Base-by-base conservation (phyloP, 495 filamentous ascomycete genomes). In the Xylaria sp. region DNA sequence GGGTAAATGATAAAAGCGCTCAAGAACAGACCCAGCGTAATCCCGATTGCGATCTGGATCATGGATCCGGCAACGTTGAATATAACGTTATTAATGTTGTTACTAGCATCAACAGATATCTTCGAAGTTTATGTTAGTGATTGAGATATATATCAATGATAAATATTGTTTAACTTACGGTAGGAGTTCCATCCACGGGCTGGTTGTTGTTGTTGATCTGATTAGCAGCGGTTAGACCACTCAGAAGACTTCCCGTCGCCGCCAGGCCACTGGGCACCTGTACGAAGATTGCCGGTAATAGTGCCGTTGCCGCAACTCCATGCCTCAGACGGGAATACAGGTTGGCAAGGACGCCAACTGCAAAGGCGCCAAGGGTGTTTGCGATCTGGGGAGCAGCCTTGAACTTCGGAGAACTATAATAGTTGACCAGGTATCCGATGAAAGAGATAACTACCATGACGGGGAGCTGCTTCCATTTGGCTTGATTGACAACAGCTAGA, bases 271-370 rank as follows among this genome's bases (percentile, higher is more conserved):
- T 94, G 3, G 95, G 95, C 6, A 99, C 96, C 65, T 96, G 93
- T 6, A 99, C 95, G 74, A 97, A 97, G 71, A 99, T 97, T 5
- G 93, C 95, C 1, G 95, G 95, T 0, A 98, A 82, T 82, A 99
- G 92, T 8, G 93, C 92, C 0, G 93, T 93, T 1, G 94, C 95
- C 0, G 95, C 94, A 17, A 97, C 85, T 1, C 93, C 93, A 76
- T 96, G 91, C 66, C 91, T 86, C n/a, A 94, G 74, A 15, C 96
- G 88, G 9, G 92, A 92, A 82, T 98, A 97, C 9, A 97, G 77
- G 78, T 98, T 98, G 14, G 93, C 95, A 52, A 95, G 82, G 5
- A 97, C 86, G 29, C 95, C 95, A 65, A 98, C 91, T 29, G 91
- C 89, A 69, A 98, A 89, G 0, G 95, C 95, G 41, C 93, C 95